Evolutionary conservation across 352 stramenopile species (phyloP).

Genomic region (Phytophthora pini): DNA sequence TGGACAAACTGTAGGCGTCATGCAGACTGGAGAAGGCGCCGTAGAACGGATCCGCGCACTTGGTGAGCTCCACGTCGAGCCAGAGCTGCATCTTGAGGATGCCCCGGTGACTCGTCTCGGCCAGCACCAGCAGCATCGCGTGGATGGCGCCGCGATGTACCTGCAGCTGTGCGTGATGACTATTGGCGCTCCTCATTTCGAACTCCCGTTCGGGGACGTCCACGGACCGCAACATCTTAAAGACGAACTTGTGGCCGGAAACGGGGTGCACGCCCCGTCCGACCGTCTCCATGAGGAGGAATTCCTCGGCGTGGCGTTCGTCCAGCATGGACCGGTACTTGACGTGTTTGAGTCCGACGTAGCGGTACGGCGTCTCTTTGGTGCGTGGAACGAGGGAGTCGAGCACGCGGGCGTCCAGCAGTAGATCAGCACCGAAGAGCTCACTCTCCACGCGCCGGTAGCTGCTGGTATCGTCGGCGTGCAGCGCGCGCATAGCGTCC

Average conservation of each 20-base stretch:
- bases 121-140: slow-evolving; percentile 66
- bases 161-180: slow-evolving; percentile 50
- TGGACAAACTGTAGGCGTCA: slow-evolving; percentile 71
- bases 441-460: slow-evolving; percentile 66
- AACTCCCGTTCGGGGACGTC: slow-evolving; percentile 57
- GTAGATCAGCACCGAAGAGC: slow-evolving; percentile 56
- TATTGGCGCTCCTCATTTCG: slow-evolving; percentile 51
- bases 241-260: slow-evolving; percentile 53
- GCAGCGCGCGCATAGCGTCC: slow-evolving; percentile 64
- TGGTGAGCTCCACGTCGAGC: slow-evolving; percentile 71
- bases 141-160: slow-evolving; percentile 64
- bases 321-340: slow-evolving; percentile 72
- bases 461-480: slow-evolving; percentile 57
- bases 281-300: slow-evolving; percentile 65
- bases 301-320: slow-evolving; percentile 65
- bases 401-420: slow-evolving; percentile 75
- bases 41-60: slow-evolving; percentile 57
- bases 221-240: slow-evolving; percentile 66
- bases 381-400: slow-evolving; percentile 71
- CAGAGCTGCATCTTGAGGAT: slow-evolving; percentile 77
- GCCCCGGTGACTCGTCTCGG: slow-evolving; percentile 58
- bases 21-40: slow-evolving; percentile 67
- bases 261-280: slow-evolving; percentile 55
- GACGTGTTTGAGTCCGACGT: slow-evolving; percentile 81
- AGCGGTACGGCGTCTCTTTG: slow-evolving; percentile 75